Conservation (phyloP, 2,329 filamentous ascomycete genomes). For the Sporothrix curviconia region DNA sequence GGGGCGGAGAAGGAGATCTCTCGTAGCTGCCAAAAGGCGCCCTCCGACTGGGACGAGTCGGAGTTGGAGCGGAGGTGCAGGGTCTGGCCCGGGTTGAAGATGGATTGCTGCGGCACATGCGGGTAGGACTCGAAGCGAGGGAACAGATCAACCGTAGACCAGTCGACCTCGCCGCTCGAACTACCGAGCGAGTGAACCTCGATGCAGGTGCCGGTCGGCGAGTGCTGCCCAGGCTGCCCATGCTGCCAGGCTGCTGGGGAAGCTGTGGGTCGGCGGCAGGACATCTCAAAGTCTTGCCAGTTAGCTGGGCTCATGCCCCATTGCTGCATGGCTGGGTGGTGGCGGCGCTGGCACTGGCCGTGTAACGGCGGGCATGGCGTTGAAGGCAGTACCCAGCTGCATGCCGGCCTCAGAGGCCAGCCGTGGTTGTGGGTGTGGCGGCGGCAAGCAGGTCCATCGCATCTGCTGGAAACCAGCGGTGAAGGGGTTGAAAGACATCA, state of each 20-base stretch:
- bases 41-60: slow-evolving; percentile 72
- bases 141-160: slow-evolving; percentile 72
- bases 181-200: slow-evolving; percentile 79
- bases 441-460: slow-evolving; percentile 54
- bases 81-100: slow-evolving; percentile 89
- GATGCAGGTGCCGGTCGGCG: slow-evolving; percentile 71
- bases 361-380: slow-evolving; percentile 51
- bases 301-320: slow-evolving; percentile 59
- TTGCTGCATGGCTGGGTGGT: slow-evolving; percentile 48
- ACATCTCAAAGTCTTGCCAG: slow-evolving; percentile 71
- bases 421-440: slow-evolving; percentile 52
- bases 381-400: slow-evolving; percentile 58
- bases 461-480: slow-evolving; percentile 46
- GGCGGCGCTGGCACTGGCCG: slow-evolving; percentile 39
- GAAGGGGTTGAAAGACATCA: slow-evolving; percentile 51
- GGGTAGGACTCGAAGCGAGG: slow-evolving; percentile 64
- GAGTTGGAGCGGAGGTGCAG: slow-evolving; percentile 82
- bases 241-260: slow-evolving; percentile 26
- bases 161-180: slow-evolving; percentile 61
- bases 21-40: slow-evolving; percentile 71
- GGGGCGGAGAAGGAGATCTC: slow-evolving; percentile 56
- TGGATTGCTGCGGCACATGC: slow-evolving; percentile 50
- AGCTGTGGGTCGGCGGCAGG: slow-evolving; percentile 37
- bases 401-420: slow-evolving; percentile 55
- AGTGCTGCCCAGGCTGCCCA: slow-evolving; percentile 51